phyloP scores from a whole-genome alignment of 2,329 filamentous ascomycete genomes.

The Scedosporium apiospermum region DNA sequence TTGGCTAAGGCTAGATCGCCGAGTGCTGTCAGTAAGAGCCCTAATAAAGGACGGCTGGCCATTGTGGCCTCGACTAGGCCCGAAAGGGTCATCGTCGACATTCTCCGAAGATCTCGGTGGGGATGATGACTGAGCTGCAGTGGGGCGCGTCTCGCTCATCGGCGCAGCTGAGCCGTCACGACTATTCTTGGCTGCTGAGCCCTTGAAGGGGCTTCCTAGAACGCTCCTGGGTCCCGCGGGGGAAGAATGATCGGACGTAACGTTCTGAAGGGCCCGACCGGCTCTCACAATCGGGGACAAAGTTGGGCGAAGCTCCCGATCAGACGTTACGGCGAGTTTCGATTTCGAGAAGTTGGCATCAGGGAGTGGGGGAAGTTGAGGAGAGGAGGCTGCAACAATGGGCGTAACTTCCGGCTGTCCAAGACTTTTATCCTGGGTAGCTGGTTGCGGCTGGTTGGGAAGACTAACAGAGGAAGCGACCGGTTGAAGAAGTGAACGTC shows the following conservation, averaged over 20 bases:
- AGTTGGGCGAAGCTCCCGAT: conserved; percentile 24
- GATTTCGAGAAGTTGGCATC: neutral
- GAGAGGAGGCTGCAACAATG: neutral
- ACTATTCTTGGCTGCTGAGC: conserved; percentile 15
- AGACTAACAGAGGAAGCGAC: neutral
- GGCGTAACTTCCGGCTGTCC: conserved; percentile 1
- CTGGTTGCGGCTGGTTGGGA: neutral
- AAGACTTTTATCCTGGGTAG: neutral
- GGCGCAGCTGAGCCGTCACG: neutral
- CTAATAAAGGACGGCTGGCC: conserved; percentile 23
- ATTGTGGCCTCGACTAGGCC: conserved; percentile 14
- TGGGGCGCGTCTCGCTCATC: neutral
- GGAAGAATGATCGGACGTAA: conserved; percentile 49
- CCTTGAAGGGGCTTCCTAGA: conserved; percentile 46
- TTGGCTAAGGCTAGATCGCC: conserved; percentile 10
- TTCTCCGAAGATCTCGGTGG: neutral
- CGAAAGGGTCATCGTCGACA: conserved; percentile 19
- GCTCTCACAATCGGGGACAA: conserved; percentile 51
- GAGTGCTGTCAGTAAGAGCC: conserved; percentile 18
- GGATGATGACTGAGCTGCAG: neutral
- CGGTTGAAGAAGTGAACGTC: neutral
- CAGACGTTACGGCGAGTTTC: neutral
- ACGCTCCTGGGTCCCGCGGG: conserved; percentile 40
- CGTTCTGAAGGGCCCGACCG: conserved; percentile 45
- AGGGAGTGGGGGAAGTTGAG: neutral